Conservation (phyloP, 768 basidiomycete genomes). For the Boletus sp. region DNA sequence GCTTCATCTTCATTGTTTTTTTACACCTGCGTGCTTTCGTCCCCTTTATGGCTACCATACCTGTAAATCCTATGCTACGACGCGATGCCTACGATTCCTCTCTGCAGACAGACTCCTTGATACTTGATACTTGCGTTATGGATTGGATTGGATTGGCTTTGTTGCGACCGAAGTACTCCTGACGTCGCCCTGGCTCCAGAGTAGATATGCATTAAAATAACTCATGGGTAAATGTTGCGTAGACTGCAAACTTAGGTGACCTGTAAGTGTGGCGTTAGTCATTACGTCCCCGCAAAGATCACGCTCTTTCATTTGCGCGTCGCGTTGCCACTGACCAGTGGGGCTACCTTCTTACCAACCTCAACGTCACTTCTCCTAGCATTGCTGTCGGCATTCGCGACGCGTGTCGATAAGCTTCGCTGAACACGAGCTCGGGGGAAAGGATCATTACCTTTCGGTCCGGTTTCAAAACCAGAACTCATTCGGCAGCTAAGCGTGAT, state of each 20-base stretch:
- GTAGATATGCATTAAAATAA: too few species aligned
- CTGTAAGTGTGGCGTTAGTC: constrained; percentile 10
- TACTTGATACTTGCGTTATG: constrained; percentile 8
- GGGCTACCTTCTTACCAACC: not conserved
- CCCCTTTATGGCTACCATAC: constrained; percentile 6
- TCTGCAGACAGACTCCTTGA: constrained; percentile 16
- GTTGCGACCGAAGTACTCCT: not conserved
- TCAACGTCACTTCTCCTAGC: not conserved
- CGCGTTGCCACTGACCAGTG: constrained; percentile 1
- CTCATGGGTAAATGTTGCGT: too few species aligned
- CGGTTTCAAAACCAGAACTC: not conserved
- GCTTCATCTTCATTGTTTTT: constrained; percentile 17
- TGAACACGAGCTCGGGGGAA: not conserved
- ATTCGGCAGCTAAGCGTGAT: constrained; percentile 11
- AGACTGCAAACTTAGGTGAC: too few species aligned
- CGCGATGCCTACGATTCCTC: constrained; percentile 27
- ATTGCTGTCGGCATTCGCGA: not conserved
- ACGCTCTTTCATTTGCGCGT: not conserved
- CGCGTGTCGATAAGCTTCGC: constrained; percentile 1
- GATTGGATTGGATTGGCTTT: constrained; percentile 9
- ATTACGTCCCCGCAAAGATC: not conserved
- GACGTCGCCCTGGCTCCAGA: not conserved
- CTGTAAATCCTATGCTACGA: constrained; percentile 18
- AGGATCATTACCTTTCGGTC: not conserved
- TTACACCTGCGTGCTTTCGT: constrained; percentile 9